phyloP scores from a whole-genome alignment of 1,284 basidiomycete species.

The Waitea zeae region DNA sequence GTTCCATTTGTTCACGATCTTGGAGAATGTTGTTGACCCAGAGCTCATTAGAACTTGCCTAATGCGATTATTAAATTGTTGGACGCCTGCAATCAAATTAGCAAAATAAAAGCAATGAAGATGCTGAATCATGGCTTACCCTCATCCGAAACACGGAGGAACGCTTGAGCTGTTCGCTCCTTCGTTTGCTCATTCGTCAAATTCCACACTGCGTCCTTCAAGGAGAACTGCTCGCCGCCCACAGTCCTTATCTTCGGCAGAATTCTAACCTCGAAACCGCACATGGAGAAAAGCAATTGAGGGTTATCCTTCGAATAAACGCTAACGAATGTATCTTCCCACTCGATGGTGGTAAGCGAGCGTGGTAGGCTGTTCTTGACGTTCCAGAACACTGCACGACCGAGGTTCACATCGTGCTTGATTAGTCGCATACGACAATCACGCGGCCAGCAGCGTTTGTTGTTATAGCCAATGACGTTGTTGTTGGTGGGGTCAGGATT shows the following conservation, averaged over 20 bases:
- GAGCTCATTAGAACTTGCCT: constrained; percentile 98
- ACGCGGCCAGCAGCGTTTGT: constrained; percentile 97
- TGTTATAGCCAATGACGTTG: constrained; percentile 98
- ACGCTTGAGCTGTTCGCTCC: constrained; percentile 94
- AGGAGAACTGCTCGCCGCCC: constrained; percentile 89
- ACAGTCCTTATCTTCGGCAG: constrained; percentile 89
- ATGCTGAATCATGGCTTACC: constrained; percentile 23
- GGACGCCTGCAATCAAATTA: constrained; percentile 42
- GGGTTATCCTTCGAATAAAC: constrained; percentile 98
- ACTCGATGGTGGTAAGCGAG: constrained; percentile 96
- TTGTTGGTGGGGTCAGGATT: constrained; percentile 98
- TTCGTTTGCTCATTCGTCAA: constrained; percentile 92
- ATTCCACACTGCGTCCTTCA: constrained; percentile 97
- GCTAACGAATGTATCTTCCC: constrained; percentile 93
- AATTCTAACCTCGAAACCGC: constrained; percentile 94
- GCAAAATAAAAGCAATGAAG: constrained; percentile 8
- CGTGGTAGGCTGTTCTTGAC: constrained; percentile 95
- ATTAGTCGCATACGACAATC: constrained; percentile 98
- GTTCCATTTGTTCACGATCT: constrained; percentile 99
- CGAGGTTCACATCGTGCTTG: constrained; percentile 99
- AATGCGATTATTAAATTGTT: constrained; percentile 93
- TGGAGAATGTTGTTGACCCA: constrained; percentile 96
- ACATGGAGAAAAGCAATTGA: constrained; percentile 96
- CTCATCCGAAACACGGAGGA: constrained; percentile 93
- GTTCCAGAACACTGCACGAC: constrained; percentile 98